Base-by-base conservation (phyloP, 257 asterid species). In the Dorcoceras hygrometricum region DNA sequence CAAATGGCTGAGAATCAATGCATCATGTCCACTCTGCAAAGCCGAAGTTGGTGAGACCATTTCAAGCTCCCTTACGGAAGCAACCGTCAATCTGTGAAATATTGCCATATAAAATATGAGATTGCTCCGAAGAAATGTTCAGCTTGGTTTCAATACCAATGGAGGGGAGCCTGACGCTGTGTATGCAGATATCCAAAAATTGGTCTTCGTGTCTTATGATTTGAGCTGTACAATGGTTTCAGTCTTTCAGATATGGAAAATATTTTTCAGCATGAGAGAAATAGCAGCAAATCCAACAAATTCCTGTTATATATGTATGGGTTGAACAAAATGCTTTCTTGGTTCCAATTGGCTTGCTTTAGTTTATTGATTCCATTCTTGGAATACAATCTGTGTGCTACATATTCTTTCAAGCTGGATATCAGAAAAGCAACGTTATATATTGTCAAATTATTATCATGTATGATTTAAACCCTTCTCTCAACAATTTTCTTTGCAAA, bases 1-100 rank as follows among this genome's bases (percentile, higher is more conserved):
- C 66, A 90, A 93, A 76, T 93, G 99, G 99, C 87, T 93, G 71
- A 85, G 85, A 71, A 83, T 93, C 80, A 93, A 90, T 28, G 96
- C 97, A 14, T 59, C 92, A 0, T 93, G 99, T 73, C 97, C 99
- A 20, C 95, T 93, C 53, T 93, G 99, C 87, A 93, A 93, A 79
- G 88, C 92, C 6, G 97, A 90, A 68, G 96, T 88, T 57, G 97
- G 97, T 19, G 90, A 88, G 70, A 83, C 89, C 48, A 57, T 84
- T 61, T 43, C 78, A 77, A 77, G 79, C 68, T 81, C 95, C 22
- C 63, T 78, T 46, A 71, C 87, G 2, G 90, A 89, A 75, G 78
- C 90, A 65, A 87, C 93, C 6, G 83, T 91, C 61, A 82, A 64
- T 80, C 72, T 83, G 63, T 76, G 83, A 65, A 74, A 75, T 73